Evolutionary conservation across 208 protist species (phyloP).

Genomic region (Leishmania arabica): DNA sequence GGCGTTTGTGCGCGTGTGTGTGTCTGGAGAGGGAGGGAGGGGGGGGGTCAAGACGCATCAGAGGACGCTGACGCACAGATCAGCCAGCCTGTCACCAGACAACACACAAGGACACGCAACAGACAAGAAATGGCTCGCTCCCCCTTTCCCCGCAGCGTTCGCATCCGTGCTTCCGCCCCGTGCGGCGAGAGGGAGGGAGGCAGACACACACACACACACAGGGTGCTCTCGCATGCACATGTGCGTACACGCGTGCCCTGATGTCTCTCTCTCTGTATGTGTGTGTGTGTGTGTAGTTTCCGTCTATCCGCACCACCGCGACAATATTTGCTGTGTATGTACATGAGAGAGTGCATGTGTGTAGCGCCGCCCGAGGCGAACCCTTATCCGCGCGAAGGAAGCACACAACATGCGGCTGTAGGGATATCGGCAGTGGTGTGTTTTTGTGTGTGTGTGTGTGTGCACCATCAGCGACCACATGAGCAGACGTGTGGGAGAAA

Average conservation of each 20-base stretch:
- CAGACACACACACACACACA: too few species aligned
- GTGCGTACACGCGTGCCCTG: neutral
- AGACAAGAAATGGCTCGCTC: neutral
- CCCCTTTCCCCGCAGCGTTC: too few species aligned
- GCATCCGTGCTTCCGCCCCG: too few species aligned
- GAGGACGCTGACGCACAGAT: neutral
- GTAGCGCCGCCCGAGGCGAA: neutral
- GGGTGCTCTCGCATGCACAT: neutral
- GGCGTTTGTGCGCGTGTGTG: too few species aligned
- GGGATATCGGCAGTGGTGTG: neutral
- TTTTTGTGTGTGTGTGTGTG: neutral
- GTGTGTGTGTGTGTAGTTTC: neutral
- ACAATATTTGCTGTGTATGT: neutral
- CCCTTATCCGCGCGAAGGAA: neutral
- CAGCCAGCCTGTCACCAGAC: too few species aligned
- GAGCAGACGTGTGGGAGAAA: neutral
- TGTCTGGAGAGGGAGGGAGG: too few species aligned
- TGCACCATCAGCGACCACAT: neutral
- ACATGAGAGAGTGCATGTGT: neutral
- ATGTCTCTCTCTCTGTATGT: neutral
- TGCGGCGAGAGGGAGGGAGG: too few species aligned
- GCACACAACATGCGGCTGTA: neutral
- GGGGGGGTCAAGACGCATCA: too few species aligned
- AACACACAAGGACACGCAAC: neutral
- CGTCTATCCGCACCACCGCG: neutral